phyloP scores from a whole-genome alignment of 768 basidiomycete genomes.

The Suillus fuscotomentosus region DNA sequence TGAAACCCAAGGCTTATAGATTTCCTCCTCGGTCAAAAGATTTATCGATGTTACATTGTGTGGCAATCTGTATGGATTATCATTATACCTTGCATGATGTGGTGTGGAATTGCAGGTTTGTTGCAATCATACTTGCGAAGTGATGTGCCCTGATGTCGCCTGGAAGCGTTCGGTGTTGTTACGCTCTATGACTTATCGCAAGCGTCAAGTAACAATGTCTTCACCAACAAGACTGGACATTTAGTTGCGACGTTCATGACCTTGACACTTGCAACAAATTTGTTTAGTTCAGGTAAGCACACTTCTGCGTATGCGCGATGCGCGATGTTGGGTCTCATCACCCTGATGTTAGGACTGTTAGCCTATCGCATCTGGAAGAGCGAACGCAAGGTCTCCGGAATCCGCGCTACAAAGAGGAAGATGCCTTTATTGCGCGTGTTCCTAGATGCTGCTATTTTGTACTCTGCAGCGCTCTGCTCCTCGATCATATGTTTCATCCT shows the following conservation, averaged over 20 bases:
- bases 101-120: constrained; percentile 9
- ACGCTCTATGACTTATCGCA: neutral
- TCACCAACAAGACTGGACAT: neutral
- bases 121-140: neutral
- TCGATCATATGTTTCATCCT: constrained; percentile 1
- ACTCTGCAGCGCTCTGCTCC: constrained; percentile 6
- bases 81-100: constrained; percentile 7
- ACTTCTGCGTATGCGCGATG: neutral
- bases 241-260: neutral
- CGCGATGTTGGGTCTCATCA: neutral
- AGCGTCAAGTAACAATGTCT: neutral
- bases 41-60: constrained; percentile 14
- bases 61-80: constrained; percentile 13
- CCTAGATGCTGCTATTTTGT: constrained; percentile 1
- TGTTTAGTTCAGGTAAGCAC: neutral
- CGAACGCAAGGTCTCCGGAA: neutral
- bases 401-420: neutral
- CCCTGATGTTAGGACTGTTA: neutral
- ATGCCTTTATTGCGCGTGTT: neutral
- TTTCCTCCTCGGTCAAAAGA: neutral
- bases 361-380: neutral
- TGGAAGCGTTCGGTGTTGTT: neutral
- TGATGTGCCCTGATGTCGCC: neutral
- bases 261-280: neutral
- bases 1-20: neutral